Evolutionary conservation across 164 flowering plant species (phyloP).

Genomic region (Tinospora cordifolia): DNA sequence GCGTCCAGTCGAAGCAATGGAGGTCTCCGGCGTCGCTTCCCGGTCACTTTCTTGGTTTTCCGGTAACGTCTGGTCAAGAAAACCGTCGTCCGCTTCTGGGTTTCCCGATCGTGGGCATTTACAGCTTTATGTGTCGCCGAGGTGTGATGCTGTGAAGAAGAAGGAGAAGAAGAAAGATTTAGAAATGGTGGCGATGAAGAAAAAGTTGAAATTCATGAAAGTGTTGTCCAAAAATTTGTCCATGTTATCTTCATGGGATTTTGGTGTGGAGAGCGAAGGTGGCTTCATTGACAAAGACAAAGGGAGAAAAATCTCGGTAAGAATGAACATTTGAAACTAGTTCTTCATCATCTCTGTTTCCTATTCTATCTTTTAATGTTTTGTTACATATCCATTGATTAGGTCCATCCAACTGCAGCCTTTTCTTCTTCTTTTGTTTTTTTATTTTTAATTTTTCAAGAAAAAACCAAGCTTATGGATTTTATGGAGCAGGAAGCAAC

Average conservation of each 20-base stretch:
- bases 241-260: slow-evolving; percentile 21
- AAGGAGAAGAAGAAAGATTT: slow-evolving; percentile 15
- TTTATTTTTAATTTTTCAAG: background rate
- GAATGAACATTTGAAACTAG: background rate
- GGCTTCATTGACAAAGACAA: slow-evolving; percentile 19
- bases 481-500: slow-evolving; percentile 36
- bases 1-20: slow-evolving; percentile 24
- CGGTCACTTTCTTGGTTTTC: slow-evolving; percentile 23
- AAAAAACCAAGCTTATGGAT: background rate
- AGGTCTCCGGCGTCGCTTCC: slow-evolving; percentile 28
- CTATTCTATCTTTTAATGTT: too few relatives aligned
- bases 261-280: slow-evolving; percentile 14
- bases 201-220: slow-evolving; percentile 38
- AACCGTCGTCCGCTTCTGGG: slow-evolving; percentile 14
- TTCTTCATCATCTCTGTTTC: too few relatives aligned
- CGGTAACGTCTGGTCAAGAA: slow-evolving; percentile 15
- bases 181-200: slow-evolving; percentile 21
- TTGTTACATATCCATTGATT: too few relatives aligned
- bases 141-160: slow-evolving; percentile 16
- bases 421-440: background rate
- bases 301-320: slow-evolving; percentile 26
- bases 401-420: too few relatives aligned
- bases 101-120: slow-evolving; percentile 29
- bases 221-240: slow-evolving; percentile 33
- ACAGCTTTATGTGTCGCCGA: slow-evolving; percentile 18